These are phyloP conservation scores for Thraustochytrium sp. DNA, from an alignment of 352 stramenopile species.

Conservation along the genomic window DNA sequence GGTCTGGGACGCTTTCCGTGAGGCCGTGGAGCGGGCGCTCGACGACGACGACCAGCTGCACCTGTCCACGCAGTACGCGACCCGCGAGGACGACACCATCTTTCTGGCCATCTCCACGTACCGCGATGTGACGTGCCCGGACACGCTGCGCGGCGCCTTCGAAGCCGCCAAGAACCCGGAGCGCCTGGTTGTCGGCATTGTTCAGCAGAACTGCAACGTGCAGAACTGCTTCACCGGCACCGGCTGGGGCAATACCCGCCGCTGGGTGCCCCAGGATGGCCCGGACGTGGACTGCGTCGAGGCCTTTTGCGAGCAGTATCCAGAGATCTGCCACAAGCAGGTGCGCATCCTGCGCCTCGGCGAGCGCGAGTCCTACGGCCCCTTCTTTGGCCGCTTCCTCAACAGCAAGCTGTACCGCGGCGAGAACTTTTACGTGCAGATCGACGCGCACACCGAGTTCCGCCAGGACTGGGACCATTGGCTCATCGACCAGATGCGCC, in stretches of 20 bases:
- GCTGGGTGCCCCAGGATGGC: constrained; percentile 53
- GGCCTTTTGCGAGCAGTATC: constrained; percentile 60
- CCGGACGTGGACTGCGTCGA: constrained; percentile 67
- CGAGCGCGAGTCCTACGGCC: constrained; percentile 66
- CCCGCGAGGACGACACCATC: constrained; percentile 57
- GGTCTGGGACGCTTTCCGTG: constrained; percentile 39
- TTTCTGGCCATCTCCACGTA: constrained; percentile 71
- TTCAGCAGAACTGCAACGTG: constrained; percentile 64
- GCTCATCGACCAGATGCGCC: constrained; percentile 48
- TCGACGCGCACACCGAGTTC: constrained; percentile 69
- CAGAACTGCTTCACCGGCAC: constrained; percentile 47
- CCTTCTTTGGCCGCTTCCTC: constrained; percentile 64
- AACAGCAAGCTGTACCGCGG: constrained; percentile 56
- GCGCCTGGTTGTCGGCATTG: constrained; percentile 62
- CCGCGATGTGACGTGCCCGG: constrained; percentile 68
- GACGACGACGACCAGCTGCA: constrained; percentile 28
- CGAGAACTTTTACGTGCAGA: constrained; percentile 66
- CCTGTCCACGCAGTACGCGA: constrained; percentile 5
- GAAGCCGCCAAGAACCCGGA: constrained; percentile 58
- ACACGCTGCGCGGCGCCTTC: constrained; percentile 65
- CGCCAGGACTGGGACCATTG: constrained; percentile 63
- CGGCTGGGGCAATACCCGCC: constrained; percentile 50
- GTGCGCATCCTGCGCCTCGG: constrained; percentile 66
- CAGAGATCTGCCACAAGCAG: constrained; percentile 58
- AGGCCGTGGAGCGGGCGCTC: constrained; percentile 1